phyloP scores from a whole-genome alignment of 805 yeast genomes.

The Metschnikowia arizonensis region DNA sequence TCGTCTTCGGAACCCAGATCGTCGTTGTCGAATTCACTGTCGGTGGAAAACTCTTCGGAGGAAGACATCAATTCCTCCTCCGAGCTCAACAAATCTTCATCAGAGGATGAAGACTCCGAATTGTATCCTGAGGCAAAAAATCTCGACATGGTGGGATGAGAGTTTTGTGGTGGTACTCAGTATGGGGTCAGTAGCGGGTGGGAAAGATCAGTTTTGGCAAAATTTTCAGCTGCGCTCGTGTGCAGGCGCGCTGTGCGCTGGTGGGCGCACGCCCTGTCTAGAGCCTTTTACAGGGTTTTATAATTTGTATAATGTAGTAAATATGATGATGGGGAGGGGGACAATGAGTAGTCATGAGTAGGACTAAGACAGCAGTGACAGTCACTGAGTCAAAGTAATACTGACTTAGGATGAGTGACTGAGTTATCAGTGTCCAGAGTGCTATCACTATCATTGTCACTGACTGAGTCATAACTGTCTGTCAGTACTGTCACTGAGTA shows the following conservation, averaged over 20 bases:
- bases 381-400: no score
- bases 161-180: slow-evolving; percentile 5
- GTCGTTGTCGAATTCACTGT: slow-evolving; percentile 50
- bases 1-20: slow-evolving; percentile 21
- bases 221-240: slow-evolving; percentile 13
- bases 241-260: slow-evolving; percentile 11
- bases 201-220: slow-evolving; percentile 7
- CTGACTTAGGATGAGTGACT: no score
- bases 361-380: no score
- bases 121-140: slow-evolving; percentile 71
- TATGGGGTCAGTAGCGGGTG: slow-evolving; percentile 5
- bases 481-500: no score
- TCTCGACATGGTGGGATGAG: slow-evolving; percentile 64
- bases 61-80: slow-evolving; percentile 57
- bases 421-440: no score
- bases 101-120: slow-evolving; percentile 51
- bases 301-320: no score
- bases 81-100: slow-evolving; percentile 48
- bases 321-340: no score
- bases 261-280: slow-evolving; percentile 10
- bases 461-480: no score
- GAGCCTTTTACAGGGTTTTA: neutral
- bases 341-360: no score
- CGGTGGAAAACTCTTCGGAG: slow-evolving; percentile 41
- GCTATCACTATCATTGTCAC: no score